Percentiles rank a stretch among this genome's conserved stretches.
phyloP scores from a whole-genome alignment of 129 eudicot species.

The Flaveria linearis region DNA sequence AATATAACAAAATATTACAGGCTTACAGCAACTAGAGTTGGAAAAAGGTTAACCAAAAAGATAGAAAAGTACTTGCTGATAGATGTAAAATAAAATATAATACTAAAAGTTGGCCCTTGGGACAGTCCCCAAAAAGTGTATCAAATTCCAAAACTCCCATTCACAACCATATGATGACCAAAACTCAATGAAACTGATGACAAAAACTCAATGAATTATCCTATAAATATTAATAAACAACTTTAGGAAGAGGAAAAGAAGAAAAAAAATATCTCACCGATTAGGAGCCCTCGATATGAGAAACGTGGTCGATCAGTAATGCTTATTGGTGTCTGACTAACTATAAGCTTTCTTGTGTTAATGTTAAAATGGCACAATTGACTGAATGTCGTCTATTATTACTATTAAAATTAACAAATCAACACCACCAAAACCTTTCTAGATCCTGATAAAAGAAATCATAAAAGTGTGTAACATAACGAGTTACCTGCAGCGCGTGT shows the following conservation, averaged over 20 bases:
- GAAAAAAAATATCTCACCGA: constrained; percentile 61
- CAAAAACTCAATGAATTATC: too few relatives aligned
- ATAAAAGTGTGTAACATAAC: not conserved
- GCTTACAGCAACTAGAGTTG: not conserved
- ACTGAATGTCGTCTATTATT: constrained; percentile 66
- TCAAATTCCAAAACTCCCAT: not conserved
- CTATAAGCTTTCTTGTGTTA: constrained; percentile 57
- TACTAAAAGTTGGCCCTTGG: constrained; percentile 3
- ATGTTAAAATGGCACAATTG: constrained; percentile 74
- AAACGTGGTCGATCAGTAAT: constrained; percentile 83
- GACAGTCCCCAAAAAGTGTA: not conserved
- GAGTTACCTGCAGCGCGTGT: constrained; percentile 83
- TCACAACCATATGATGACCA: constrained; percentile 16
- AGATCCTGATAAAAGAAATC: constrained; percentile 3
- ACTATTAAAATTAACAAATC: not conserved
- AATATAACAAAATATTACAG: not conserved
- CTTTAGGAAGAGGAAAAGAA: constrained; percentile 5
- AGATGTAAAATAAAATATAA: not conserved
- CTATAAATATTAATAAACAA: not conserved
- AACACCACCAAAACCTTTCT: constrained; percentile 5
- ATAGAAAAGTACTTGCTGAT: not conserved
- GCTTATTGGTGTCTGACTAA: constrained; percentile 71
- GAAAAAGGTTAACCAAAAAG: not conserved
- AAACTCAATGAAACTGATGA: constrained; percentile 16
- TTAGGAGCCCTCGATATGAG: constrained; percentile 81